Percentiles rank a stretch among this genome's conserved stretches.
Conservation (phyloP, 306 rosid genomes). For the Casuarina cunninghamiana region DNA sequence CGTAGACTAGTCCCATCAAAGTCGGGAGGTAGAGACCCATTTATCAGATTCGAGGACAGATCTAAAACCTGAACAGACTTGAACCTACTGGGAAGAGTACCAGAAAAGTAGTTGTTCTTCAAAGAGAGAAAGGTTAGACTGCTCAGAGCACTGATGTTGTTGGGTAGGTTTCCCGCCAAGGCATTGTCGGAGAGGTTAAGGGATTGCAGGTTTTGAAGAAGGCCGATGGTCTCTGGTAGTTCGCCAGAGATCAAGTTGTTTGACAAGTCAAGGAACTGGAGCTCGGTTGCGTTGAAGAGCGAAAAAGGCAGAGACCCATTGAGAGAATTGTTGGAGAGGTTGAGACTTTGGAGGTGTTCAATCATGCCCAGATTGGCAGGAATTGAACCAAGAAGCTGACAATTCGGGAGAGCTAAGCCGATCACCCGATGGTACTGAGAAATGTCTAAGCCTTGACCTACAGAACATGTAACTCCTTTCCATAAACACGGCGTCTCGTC, state of each 20-base stretch:
- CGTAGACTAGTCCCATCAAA: slow-evolving; percentile 52
- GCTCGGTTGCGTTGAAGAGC: slow-evolving; percentile 53
- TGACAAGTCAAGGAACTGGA: slow-evolving; percentile 56
- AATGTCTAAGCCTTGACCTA: background rate
- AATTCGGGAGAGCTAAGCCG: slow-evolving; percentile 50
- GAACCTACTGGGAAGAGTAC: slow-evolving; percentile 50
- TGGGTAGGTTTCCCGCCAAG: slow-evolving; percentile 67
- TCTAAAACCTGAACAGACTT: slow-evolving; percentile 50
- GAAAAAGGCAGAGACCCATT: slow-evolving; percentile 75
- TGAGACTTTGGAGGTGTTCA: slow-evolving; percentile 59
- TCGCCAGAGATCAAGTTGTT: slow-evolving; percentile 57
- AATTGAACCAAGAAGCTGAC: slow-evolving; percentile 64
- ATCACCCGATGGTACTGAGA: slow-evolving; percentile 41
- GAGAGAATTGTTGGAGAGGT: slow-evolving; percentile 77
- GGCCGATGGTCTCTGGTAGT: slow-evolving; percentile 42
- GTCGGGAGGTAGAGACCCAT: slow-evolving; percentile 65
- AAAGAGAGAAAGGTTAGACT: slow-evolving; percentile 48
- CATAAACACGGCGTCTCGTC: slow-evolving; percentile 76
- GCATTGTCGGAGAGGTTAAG: slow-evolving; percentile 86
- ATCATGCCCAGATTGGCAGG: slow-evolving; percentile 73
- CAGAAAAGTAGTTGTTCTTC: slow-evolving; percentile 65
- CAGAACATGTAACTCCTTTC: slow-evolving; percentile 66
- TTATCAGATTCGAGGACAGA: slow-evolving; percentile 75
- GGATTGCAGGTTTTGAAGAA: slow-evolving; percentile 39
- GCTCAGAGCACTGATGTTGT: slow-evolving; percentile 39